Evolutionary conservation across 176 grass and related monocot genomes (phyloP), one percentile per base, ranked within the genome.

Genomic region (Juncus inflexus): DNA sequence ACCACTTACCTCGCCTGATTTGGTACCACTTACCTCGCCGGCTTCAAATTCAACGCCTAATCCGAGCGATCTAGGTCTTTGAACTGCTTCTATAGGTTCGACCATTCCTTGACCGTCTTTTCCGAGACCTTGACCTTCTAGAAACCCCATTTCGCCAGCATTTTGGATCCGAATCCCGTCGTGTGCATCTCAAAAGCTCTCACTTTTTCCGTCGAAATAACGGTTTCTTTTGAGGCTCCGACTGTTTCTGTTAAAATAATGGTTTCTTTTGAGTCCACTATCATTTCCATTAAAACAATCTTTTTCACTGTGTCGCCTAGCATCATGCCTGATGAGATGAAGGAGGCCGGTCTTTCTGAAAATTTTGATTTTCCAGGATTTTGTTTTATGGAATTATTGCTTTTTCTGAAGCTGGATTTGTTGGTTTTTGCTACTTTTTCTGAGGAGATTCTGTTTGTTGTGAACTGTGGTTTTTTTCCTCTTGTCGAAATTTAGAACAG

Each of bases 81-180:
- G 76, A 49, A 89, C 70, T 2, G 80, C 76, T 79, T 91, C 74
- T 51, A 97, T 86, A 3, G 92, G 84, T 61, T 83, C 84, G 70
- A 81, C 55, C 60, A 91, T 97, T 53, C 87, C 92, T 62, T 97
- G 87, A 60, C 92, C 70, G 47, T 91, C 79, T 76, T 97, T 97
- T 53, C 92, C 92, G 63, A 97, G 71, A 35, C 92, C 87, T 12
- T 38, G 35, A 53, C 92, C 92, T 49, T 91, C 92, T 0, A 97
- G 63, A 14, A 97, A 91, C 58, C 92, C 92, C 92, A 97, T 91
- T 70, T 97, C 91, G 84, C 87, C 87, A 97, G 86, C 92, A 97
- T 91, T 77, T 81, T 97, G 3, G 84, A 97, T 42, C 92, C 92
- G 76, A 97, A 97, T 42, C 87, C 87, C 67, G 58, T 97, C 14